A percentile compares a stretch with the other conserved stretches of the same genome.
phyloP scores from a whole-genome alignment of 2,329 filamentous ascomycete genomes.

The Periconia macrospinosa region DNA sequence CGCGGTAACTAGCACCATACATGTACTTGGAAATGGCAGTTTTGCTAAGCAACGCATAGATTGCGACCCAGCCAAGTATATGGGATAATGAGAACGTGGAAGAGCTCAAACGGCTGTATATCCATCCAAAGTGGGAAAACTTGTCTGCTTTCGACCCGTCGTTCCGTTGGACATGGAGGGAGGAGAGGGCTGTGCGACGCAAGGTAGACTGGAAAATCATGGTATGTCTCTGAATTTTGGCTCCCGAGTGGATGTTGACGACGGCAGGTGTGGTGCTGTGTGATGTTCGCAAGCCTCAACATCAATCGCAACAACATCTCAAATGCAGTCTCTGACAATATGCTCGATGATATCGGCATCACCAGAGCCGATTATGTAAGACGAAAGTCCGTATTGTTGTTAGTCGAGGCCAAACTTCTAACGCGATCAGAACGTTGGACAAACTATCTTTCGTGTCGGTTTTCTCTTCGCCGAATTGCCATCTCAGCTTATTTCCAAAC shows the following conservation, averaged over 20 bases:
- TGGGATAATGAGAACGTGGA: constrained; percentile 7
- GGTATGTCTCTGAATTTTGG: not conserved
- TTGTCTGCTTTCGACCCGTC: constrained; percentile 58
- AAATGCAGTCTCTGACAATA: constrained; percentile 23
- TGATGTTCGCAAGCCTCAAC: constrained; percentile 55
- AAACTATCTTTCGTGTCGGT: constrained; percentile 69
- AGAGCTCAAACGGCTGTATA: constrained; percentile 9
- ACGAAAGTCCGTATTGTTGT: not conserved
- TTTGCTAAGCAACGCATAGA: not conserved
- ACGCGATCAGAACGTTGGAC: constrained; percentile 19
- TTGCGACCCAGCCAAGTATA: constrained; percentile 14
- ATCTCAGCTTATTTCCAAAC: constrained; percentile 46
- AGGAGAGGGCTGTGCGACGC: constrained; percentile 48
- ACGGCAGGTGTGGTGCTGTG: constrained; percentile 46
- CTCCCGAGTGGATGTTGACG: constrained; percentile 47
- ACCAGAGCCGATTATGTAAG: constrained; percentile 9
- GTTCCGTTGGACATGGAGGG: constrained; percentile 55
- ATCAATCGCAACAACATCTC: constrained; percentile 47
- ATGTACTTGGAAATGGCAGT: not conserved
- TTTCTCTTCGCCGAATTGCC: constrained; percentile 63
- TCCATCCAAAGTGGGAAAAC: constrained; percentile 53
- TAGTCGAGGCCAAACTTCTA: not conserved
- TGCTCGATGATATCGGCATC: constrained; percentile 20
- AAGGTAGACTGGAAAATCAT: constrained; percentile 16
- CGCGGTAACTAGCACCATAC: not conserved